Percentiles rank a stretch among this genome's conserved stretches.
Evolutionary conservation across 257 asterid genomes (phyloP).

Genomic region (Forsythia suspensa): DNA sequence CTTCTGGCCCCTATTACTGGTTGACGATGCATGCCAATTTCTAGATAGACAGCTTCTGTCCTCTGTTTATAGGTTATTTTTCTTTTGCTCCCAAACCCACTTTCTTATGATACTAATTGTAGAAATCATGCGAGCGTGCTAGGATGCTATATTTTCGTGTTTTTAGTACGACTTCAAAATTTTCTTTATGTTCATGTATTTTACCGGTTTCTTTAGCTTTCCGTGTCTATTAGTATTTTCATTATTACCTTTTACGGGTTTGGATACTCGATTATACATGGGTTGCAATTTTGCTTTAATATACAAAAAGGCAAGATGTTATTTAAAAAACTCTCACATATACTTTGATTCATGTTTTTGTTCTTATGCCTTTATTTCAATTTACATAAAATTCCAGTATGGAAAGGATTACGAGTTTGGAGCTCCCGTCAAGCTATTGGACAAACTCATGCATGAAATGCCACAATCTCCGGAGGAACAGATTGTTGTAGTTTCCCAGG

Average conservation of each 20-base stretch:
- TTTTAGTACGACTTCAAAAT: background rate
- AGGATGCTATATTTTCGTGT: background rate
- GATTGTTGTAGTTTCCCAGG: constrained; percentile 96
- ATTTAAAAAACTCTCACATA: background rate
- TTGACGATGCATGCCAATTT: background rate
- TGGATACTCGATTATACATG: background rate
- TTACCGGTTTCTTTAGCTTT: background rate
- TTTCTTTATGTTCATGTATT: background rate
- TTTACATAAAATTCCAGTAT: constrained; percentile 48
- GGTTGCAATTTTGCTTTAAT: background rate
- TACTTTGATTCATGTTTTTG: constrained; percentile 4
- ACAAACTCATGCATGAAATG: constrained; percentile 85
- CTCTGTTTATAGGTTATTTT: background rate
- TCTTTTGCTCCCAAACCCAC: background rate
- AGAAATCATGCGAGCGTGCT: background rate
- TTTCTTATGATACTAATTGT: background rate
- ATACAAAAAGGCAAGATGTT: background rate
- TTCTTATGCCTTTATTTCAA: constrained; percentile 24
- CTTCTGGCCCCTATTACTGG: background rate
- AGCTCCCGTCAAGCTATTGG: constrained; percentile 93
- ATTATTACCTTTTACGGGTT: background rate
- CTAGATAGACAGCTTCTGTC: background rate
- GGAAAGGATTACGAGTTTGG: constrained; percentile 89
- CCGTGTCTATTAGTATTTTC: background rate
- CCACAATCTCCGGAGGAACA: constrained; percentile 83